These are phyloP conservation scores for Candida arabinofermentans DNA, from an alignment of 805 yeast species.

Conservation along the genomic window DNA sequence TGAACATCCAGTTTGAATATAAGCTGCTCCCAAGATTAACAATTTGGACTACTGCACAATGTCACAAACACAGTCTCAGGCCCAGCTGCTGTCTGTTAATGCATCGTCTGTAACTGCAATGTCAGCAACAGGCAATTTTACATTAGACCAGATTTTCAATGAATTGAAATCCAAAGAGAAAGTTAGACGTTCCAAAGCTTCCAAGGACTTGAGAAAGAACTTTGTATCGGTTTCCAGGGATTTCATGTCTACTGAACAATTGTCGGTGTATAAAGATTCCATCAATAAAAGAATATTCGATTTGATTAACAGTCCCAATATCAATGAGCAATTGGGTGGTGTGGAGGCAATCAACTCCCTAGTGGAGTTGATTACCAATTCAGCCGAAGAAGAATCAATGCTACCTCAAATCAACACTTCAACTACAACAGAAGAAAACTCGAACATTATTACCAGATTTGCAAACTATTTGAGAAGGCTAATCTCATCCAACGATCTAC, in stretches of 20 bases:
- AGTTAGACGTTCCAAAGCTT: slow-evolving; percentile 49
- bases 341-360: slow-evolving; percentile 85
- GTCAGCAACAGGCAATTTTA: slow-evolving; percentile 38
- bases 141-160: slow-evolving; percentile 47
- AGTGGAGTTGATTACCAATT: slow-evolving; percentile 78
- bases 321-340: slow-evolving; percentile 79
- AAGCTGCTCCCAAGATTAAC: too few relatives aligned
- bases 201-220: slow-evolving; percentile 65
- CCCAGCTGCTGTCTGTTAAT: slow-evolving; percentile 5
- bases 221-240: slow-evolving; percentile 75
- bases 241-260: slow-evolving; percentile 67
- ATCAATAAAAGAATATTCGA: slow-evolving; percentile 86
- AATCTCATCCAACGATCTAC: slow-evolving; percentile 76
- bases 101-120: slow-evolving; percentile 1
- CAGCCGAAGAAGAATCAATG: slow-evolving; percentile 25
- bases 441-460: slow-evolving; percentile 83
- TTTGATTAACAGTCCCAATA: slow-evolving; percentile 69
- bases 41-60: too few relatives aligned
- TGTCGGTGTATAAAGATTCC: slow-evolving; percentile 75
- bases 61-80: slow-evolving; percentile 13
- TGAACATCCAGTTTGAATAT: too few relatives aligned
- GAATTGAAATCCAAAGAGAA: slow-evolving; percentile 44
- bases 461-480: slow-evolving; percentile 84
- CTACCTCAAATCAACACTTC: slow-evolving; percentile 35
- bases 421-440: slow-evolving; percentile 57